Evolutionary conservation across 345 rosid genomes (phyloP), one percentile per base, ranked within the genome.

Genomic region (Raphanus sativus): DNA sequence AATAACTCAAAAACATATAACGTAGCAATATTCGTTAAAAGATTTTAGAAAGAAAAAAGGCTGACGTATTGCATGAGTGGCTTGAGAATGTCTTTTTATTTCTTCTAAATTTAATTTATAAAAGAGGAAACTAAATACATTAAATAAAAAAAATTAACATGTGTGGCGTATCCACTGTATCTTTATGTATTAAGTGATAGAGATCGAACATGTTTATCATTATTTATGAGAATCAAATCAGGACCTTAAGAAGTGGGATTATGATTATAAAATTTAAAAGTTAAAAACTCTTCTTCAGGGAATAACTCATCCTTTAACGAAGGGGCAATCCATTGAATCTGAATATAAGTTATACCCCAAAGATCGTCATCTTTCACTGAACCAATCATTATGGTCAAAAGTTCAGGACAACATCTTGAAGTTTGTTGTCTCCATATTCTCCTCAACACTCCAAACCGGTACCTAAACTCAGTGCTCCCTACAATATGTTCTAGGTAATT

Each of bases 241-340:
- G 67, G 24, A 63, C 28, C 29, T 4, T 24, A 34, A 63, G 13
- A 33, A 63, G 29, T 63, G 26, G 45, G 67, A 15, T 16, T 26
- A 11, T 61, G 36, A 61, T 34, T 16, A 34, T 8, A 61, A 13
- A 61, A 61, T 12, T 6, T 29, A 30, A 15, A 8, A 15, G 5
- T 8, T 38, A 65, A 24, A 21, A 80, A 62, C 5, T 81, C 88
- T 61, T 88, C 87, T 13, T 87, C 97, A 28, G 97, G 96, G 83
- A 92, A 90, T 60, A 89, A 70, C 65, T 89, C 97, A 15, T 91
- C 91, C 67, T 94, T 92, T n/a, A 95, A 87, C 1, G 89, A 65
- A 48, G 97, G 98, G 71, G 98, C 91, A 76, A 91, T 92, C 98
- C 99, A 91, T 52, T 95, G 99, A 60, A 92, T 95, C 79, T 95